Evolutionary conservation across 805 yeast genomes (phyloP).

Genomic region (Kodamaea laetipori): DNA sequence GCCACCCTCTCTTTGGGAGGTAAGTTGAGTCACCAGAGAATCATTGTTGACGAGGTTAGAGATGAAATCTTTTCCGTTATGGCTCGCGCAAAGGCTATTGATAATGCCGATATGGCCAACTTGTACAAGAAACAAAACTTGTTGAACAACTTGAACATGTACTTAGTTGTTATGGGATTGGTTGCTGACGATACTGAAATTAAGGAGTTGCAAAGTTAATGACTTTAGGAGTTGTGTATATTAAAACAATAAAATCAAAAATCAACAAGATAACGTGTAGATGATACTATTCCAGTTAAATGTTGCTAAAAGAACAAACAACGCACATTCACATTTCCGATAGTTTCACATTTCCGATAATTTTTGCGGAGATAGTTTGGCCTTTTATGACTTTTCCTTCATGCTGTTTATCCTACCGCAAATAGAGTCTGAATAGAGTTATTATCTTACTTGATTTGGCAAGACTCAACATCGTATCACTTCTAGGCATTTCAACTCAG

Average conservation of each 20-base stretch:
- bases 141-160: slow-evolving; percentile 81
- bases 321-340: too few species aligned
- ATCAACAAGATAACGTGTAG: background rate
- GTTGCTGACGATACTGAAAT: slow-evolving; percentile 90
- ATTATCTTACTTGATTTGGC: too few species aligned
- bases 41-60: slow-evolving; percentile 90
- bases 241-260: background rate
- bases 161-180: slow-evolving; percentile 94
- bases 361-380: too few species aligned
- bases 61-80: slow-evolving; percentile 90
- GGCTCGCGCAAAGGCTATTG: slow-evolving; percentile 68
- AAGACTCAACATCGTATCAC: too few species aligned
- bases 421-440: too few species aligned
- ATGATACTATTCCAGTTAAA: background rate
- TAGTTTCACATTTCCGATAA: too few species aligned
- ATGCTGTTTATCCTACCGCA: too few species aligned
- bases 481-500: too few species aligned
- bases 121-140: slow-evolving; percentile 55
- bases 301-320: too few species aligned
- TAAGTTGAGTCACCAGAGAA: slow-evolving; percentile 84
- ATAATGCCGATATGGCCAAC: slow-evolving; percentile 48
- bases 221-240: slow-evolving; percentile 4
- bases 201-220: slow-evolving; percentile 57
- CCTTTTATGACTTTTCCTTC: too few species aligned
- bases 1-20: slow-evolving; percentile 94